Conservation (phyloP, 805 yeast species). For the Wickerhamomyces rabaulensis region DNA sequence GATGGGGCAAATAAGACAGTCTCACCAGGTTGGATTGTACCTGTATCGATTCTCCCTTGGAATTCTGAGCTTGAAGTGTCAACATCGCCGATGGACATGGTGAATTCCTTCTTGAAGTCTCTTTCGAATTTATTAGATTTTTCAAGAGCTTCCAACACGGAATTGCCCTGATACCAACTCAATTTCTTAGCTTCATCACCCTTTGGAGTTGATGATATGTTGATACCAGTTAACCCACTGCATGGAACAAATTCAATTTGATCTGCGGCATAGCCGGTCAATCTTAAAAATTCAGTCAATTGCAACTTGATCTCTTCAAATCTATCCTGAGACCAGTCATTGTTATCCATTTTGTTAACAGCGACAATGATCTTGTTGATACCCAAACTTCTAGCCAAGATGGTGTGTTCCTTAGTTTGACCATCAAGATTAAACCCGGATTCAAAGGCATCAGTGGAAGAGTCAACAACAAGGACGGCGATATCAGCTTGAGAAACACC, state of each 20-base stretch:
- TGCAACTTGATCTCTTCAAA: slow-evolving; percentile 74
- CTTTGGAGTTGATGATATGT: slow-evolving; percentile 80
- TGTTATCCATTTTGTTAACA: slow-evolving; percentile 93
- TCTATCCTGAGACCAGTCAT: slow-evolving; percentile 80
- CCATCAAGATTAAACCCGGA: slow-evolving; percentile 94
- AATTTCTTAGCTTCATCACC: slow-evolving; percentile 41
- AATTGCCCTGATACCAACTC: slow-evolving; percentile 56
- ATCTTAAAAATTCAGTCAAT: slow-evolving; percentile 74
- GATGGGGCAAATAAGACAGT: slow-evolving; percentile 87
- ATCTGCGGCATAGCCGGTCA: slow-evolving; percentile 82
- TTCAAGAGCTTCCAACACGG: slow-evolving; percentile 81
- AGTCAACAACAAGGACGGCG: slow-evolving; percentile 86
- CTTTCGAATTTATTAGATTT: slow-evolving; percentile 75
- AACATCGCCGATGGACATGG: slow-evolving; percentile 87
- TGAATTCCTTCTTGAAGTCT: slow-evolving; percentile 83
- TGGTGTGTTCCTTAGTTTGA: slow-evolving; percentile 94
- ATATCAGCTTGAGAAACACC: slow-evolving; percentile 94
- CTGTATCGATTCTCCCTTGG: slow-evolving; percentile 92
- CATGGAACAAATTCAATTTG: slow-evolving; percentile 84
- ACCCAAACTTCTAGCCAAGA: slow-evolving; percentile 85
- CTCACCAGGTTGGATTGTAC: slow-evolving; percentile 89
- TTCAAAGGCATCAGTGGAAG: slow-evolving; percentile 93
- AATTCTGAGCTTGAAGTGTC: slow-evolving; percentile 83
- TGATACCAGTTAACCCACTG: slow-evolving; percentile 90
- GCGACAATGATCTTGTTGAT: slow-evolving; percentile 84